Evolutionary conservation across 2,329 filamentous ascomycete species (phyloP).

Genomic region (Coniella vitis): DNA sequence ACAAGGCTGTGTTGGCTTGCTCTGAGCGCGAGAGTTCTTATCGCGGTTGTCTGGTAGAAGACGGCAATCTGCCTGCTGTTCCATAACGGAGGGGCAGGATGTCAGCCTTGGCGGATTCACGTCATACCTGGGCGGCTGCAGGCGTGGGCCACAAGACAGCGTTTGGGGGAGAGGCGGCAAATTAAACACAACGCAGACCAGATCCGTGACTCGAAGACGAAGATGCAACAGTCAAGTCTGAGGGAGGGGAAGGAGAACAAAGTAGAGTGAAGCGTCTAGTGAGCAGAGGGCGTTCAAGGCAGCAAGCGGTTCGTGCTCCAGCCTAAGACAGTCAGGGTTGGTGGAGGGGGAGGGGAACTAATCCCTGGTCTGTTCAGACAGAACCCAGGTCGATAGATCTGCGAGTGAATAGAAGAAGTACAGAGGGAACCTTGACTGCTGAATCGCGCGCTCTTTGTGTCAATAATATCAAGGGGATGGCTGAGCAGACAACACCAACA

Average conservation of each 20-base stretch:
- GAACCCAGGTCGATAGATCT: not conserved
- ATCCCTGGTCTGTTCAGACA: not conserved
- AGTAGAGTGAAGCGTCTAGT: not conserved
- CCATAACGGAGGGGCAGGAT: slow-evolving; percentile 41
- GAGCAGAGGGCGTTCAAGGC: slow-evolving; percentile 1
- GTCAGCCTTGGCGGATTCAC: slow-evolving; percentile 28
- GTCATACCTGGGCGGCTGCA: slow-evolving; percentile 29
- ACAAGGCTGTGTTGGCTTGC: slow-evolving; percentile 21
- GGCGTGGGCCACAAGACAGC: not conserved
- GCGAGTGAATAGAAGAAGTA: not conserved
- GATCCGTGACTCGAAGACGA: not conserved
- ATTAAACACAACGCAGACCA: not conserved
- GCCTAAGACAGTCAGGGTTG: not conserved
- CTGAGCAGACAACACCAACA: not conserved
- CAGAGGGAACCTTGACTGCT: not conserved
- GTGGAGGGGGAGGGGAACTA: not conserved
- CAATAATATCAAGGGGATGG: not conserved
- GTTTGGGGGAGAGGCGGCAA: not conserved
- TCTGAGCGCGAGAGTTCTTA: slow-evolving; percentile 13
- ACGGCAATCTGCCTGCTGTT: slow-evolving; percentile 33
- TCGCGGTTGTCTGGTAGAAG: slow-evolving; percentile 16
- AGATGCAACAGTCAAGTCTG: not conserved
- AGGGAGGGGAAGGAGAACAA: not conserved
- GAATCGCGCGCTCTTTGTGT: not conserved
- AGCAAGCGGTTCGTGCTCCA: not conserved